Evolutionary conservation across 495 filamentous ascomycete genomes (phyloP), one percentile per base, ranked within the genome.

Genomic region (Penicillium simplicissimum): DNA sequence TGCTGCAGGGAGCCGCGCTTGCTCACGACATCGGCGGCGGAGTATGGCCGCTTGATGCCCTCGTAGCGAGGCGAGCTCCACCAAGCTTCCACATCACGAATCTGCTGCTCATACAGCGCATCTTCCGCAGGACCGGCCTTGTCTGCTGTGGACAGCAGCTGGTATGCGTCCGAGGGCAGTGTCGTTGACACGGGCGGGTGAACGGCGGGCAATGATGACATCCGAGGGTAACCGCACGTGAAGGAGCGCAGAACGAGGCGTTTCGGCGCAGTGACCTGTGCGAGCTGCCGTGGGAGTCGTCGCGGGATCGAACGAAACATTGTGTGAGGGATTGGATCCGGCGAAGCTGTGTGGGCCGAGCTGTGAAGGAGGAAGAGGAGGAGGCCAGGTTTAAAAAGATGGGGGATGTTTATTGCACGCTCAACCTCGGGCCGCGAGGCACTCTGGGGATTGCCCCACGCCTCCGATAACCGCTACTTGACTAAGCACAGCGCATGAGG

Each of bases 21-120:
- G 77, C 86, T 92, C 55, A 96, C 95, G 34, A 98, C 88, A 77
- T 96, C 93, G 61, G 84, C 90, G 7, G 95, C 90, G 2, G 88
- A 88, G 74, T 97, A 98, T 33, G 95, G 91, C 23, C 95, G 84
- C 80, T 88, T 93, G 78, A 98, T 96, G 19, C 91, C 93, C 55
- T 89, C 85, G 71, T 85, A 98, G 37, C 95, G 87, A 2, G 90
- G 87, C 37, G 85, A 85, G 33, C 81, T 80, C 92, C 93, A 98
- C 95, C 95, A 97, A 45, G 85, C 82, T 66, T 92, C 82, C 15
- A 98, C 90, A 67, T 90, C 87, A 62, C 87, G 81, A 33, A 98
- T 82, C 75, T 96, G 90, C 59, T 88, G 81, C 37, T 89, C 82
- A 74, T 89, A 93, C 0, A 97, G 79, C 0, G 83, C 85, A 77